Evolutionary conservation across 179 eudicot species (phyloP).

Genomic region (Silene coronaria): DNA sequence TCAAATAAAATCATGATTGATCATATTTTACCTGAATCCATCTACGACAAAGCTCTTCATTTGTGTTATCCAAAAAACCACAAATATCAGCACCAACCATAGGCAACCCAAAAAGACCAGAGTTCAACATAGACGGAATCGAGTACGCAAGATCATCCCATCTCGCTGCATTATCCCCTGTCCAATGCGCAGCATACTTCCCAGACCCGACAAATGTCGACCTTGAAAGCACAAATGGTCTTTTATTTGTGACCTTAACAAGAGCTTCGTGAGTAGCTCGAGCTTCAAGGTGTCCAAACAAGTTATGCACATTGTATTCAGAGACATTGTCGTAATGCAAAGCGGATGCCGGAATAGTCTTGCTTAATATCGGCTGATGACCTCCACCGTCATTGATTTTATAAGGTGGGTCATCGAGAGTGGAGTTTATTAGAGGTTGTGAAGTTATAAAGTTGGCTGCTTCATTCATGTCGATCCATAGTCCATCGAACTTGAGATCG

Average conservation of each 20-base stretch:
- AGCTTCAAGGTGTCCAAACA: conserved; percentile 65
- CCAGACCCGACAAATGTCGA: conserved; percentile 87
- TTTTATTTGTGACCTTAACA: conserved; percentile 39
- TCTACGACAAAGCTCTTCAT: conserved; percentile 77
- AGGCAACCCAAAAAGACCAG: conserved; percentile 69
- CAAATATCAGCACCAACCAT: conserved; percentile 95
- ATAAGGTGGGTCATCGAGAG: conserved; percentile 71
- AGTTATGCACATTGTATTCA: conserved; percentile 63
- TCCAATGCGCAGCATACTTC: conserved; percentile 85
- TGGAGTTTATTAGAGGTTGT: conserved; percentile 34
- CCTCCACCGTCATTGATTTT: conserved; percentile 57
- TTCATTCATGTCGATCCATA: conserved; percentile 76
- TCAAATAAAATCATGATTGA: too few relatives aligned
- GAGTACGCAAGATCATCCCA: conserved; percentile 69
- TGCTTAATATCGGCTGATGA: conserved; percentile 31
- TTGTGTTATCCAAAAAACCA: conserved; percentile 51
- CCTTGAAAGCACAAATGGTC: conserved; percentile 65
- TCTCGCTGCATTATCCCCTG: conserved; percentile 74
- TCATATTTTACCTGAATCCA: conserved; percentile 67
- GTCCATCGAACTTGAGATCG: conserved; percentile 41
- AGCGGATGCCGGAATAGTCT: conserved; percentile 59
- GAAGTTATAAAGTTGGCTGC: conserved; percentile 43
- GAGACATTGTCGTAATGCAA: conserved; percentile 44
- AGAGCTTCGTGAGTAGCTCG: conserved; percentile 56
- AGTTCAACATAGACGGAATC: conserved; percentile 58